Evolutionary conservation across 352 stramenopile species (phyloP).

Genomic region (Globisporangium iwayamae): DNA sequence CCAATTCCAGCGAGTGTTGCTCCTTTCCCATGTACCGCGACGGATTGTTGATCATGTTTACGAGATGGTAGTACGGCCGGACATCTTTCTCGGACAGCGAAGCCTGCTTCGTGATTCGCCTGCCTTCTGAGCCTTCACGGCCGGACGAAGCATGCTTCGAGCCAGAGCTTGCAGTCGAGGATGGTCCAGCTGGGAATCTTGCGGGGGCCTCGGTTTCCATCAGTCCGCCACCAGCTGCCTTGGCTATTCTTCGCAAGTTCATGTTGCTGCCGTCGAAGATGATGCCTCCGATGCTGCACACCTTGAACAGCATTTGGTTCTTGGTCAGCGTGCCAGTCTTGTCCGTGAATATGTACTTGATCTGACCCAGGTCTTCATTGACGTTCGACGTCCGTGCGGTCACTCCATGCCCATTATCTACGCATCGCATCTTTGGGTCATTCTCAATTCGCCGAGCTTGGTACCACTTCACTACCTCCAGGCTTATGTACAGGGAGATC

Average conservation of each 20-base stretch:
- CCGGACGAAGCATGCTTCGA: conserved; percentile 7
- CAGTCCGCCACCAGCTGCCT: conserved; percentile 26
- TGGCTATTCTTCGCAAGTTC: conserved; percentile 36
- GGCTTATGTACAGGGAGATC: conserved; percentile 97
- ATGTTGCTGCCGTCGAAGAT: conserved; percentile 85
- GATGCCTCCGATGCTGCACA: conserved; percentile 88
- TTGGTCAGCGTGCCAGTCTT: conserved; percentile 99
- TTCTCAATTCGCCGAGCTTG: conserved; percentile 92
- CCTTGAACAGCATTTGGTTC: conserved; percentile 98
- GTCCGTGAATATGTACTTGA: conserved; percentile 99
- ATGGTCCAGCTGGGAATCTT: not conserved
- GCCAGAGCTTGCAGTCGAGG: conserved; percentile 7
- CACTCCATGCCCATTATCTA: conserved; percentile 51
- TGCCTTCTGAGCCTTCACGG: conserved; percentile 18
- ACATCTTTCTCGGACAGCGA: conserved; percentile 69
- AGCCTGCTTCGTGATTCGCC: conserved; percentile 33
- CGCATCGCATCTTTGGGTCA: conserved; percentile 61
- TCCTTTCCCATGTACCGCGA: conserved; percentile 47
- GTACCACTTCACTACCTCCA: conserved; percentile 95
- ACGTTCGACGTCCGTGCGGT: conserved; percentile 92
- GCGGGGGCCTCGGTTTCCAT: not conserved
- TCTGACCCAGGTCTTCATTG: conserved; percentile 95
- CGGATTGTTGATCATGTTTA: conserved; percentile 67
- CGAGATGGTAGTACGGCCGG: conserved; percentile 54
- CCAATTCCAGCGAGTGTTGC: conserved; percentile 50